Percentiles rank a stretch among this genome's conserved stretches.
Conservation (phyloP, 2,329 filamentous ascomycete genomes). For the Alternaria incomplexa region DNA sequence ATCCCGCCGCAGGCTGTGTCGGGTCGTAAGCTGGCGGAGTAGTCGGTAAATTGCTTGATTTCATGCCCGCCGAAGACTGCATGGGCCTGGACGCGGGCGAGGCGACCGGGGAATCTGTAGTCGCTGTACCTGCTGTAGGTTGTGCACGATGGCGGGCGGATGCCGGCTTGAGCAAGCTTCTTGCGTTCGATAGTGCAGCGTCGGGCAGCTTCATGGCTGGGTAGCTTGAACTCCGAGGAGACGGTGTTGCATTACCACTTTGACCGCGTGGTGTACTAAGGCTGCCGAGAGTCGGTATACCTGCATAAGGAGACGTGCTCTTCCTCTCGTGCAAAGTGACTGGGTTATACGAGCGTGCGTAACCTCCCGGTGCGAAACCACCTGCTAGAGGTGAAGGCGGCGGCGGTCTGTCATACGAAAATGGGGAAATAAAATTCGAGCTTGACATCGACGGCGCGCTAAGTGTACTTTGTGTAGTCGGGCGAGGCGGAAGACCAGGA, state of each 20-base stretch:
- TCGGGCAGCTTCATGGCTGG: background rate
- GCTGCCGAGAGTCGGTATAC: too few species aligned
- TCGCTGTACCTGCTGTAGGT: background rate
- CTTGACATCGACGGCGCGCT: fast-evolving
- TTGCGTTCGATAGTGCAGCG: background rate
- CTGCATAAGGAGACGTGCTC: background rate
- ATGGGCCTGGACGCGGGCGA: too few species aligned
- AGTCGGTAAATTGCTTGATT: background rate
- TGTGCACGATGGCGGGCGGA: background rate
- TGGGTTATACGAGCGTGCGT: background rate
- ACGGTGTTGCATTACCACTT: background rate
- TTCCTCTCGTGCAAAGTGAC: background rate
- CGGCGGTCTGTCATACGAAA: background rate
- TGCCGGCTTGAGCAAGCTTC: background rate
- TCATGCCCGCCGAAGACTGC: background rate
- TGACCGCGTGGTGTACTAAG: background rate
- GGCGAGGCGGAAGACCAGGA: too few species aligned
- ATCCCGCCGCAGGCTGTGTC: background rate
- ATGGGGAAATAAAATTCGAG: background rate
- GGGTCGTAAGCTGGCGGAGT: background rate
- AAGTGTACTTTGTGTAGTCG: background rate
- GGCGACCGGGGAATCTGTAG: too few species aligned
- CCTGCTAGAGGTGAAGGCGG: background rate
- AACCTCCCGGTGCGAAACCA: background rate
- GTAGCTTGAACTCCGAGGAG: background rate